A percentile compares a stretch with the other conserved stretches of the same genome.
These are phyloP conservation scores for Aspergillus latus DNA, from an alignment of 2,329 filamentous ascomycete species.

Conservation along the genomic window DNA sequence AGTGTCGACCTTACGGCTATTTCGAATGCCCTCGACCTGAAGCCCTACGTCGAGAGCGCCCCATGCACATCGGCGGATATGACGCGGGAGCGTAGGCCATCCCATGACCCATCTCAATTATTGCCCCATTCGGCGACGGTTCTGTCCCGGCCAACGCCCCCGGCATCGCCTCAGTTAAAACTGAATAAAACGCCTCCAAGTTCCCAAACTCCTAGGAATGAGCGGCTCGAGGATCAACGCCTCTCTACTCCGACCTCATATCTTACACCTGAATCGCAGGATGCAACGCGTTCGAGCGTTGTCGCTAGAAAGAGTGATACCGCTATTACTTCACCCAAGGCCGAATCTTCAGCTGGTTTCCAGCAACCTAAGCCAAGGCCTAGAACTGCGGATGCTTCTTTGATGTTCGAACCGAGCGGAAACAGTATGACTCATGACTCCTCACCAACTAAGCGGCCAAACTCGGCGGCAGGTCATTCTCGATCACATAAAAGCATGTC, in stretches of 20 bases:
- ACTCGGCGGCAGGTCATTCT: slow-evolving; percentile 40
- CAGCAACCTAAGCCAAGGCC: slow-evolving; percentile 36
- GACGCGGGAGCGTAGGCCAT: slow-evolving; percentile 26
- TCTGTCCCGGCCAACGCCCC: slow-evolving; percentile 32
- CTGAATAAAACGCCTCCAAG: slow-evolving; percentile 8
- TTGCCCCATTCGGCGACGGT: slow-evolving; percentile 36
- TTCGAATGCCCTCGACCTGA: slow-evolving; percentile 44
- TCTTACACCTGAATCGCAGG: slow-evolving; percentile 33
- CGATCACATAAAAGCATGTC: slow-evolving; percentile 34
- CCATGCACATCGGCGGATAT: slow-evolving; percentile 43
- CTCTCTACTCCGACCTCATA: slow-evolving; percentile 79
- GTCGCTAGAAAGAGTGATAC: slow-evolving; percentile 67
- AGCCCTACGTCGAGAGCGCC: slow-evolving; percentile 59
- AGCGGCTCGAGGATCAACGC: slow-evolving; percentile 61
- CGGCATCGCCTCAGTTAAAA: slow-evolving; percentile 34
- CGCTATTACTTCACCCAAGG: slow-evolving; percentile 53
- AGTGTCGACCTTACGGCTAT: slow-evolving; percentile 71
- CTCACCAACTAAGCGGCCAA: slow-evolving; percentile 38
- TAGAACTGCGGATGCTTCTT: slow-evolving; percentile 46
- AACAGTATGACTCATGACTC: slow-evolving; percentile 19
- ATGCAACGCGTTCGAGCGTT: slow-evolving; percentile 44
- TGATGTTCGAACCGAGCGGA: slow-evolving; percentile 30
- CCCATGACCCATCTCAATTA: slow-evolving; percentile 32
- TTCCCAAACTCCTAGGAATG: slow-evolving; percentile 12
- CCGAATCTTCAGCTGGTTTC: slow-evolving; percentile 44